Base-by-base conservation (phyloP, 352 stramenopile genomes). In the Pythium brachiatum region DNA sequence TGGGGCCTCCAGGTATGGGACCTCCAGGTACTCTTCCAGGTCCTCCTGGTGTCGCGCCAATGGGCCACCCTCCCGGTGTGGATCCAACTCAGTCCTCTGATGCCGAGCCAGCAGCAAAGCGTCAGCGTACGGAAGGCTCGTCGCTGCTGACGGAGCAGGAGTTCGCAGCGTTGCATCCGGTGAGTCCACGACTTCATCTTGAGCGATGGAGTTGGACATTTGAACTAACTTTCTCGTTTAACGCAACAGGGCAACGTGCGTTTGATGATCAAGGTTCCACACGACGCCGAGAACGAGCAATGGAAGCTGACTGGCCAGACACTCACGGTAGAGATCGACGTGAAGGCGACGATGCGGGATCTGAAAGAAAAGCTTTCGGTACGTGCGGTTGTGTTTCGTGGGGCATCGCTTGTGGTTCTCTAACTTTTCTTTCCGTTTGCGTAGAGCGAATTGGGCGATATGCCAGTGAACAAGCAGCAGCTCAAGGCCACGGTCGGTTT, bases 391-490 rank as follows among this genome's bases (percentile, higher is more conserved):
- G 11, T 29, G 6, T 7, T 26, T 26, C n/a, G 23, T 9, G 2
- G 18, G 15, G 20, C 20, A 2, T 23, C 11, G 4, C 7, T 25
- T 11, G 9, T 48, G 20, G 41, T n/a, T 48, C 6, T 20, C 36
- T 48, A 18, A 48, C n/a, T 27, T 48, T 26, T 2, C 2, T 11
- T 48, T 26, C 13, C 25, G 36, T 16, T 8, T 7, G 54, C 44
- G 12, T 58, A 34, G 23, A 21, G 26, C 56, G 73, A 97, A 47
- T 70, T 98, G 39, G 83, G 88, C 36, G 83, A 78, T 8, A 98
- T 98, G 92, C 93, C 93, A 5, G 68, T 92, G 31, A 98, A 98
- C 78, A 99, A 99, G 70, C 92, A 98, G 74, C 95, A 99, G 74
- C 69, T 99, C 20, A 98, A 97, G 70, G 86, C 83, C 21, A 66